A percentile compares a stretch with the other conserved stretches of the same genome.
Conservation (phyloP, 176 grass and related monocot species). For the Triticum monococcum region DNA sequence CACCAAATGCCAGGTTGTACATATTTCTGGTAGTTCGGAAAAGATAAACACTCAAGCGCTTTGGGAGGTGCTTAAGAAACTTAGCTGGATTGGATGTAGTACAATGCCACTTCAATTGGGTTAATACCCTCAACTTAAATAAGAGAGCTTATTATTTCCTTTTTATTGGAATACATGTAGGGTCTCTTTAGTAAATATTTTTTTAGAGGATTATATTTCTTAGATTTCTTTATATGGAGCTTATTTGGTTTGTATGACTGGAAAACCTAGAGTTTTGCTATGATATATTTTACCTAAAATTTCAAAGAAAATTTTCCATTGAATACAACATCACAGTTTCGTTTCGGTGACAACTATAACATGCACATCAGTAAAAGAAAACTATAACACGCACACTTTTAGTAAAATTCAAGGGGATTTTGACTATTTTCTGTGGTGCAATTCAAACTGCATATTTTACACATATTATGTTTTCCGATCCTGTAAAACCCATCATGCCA, state of each 20-base stretch:
- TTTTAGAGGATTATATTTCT: not conserved
- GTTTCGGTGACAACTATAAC: not conserved
- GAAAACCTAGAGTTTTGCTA: not conserved
- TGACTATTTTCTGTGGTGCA: not conserved
- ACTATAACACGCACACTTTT: not conserved
- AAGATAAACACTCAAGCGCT: no score
- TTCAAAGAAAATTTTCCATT: no score
- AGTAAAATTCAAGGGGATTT: not conserved
- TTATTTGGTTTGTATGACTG: not conserved
- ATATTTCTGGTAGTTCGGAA: no score
- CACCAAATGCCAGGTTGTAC: not conserved
- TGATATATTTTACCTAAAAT: no score
- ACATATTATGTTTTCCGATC: not conserved
- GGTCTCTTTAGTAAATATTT: not conserved
- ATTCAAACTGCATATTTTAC: not conserved
- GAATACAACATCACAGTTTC: no score
- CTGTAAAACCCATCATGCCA: not conserved
- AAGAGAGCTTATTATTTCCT: not conserved
- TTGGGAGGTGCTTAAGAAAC: not conserved
- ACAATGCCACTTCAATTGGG: not conserved
- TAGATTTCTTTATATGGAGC: not conserved
- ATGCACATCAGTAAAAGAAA: no score
- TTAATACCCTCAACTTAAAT: not conserved
- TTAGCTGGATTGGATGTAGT: not conserved
- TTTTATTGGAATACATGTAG: not conserved